A percentile compares a stretch with the other conserved stretches of the same genome.
Conservation (phyloP, 1,284 basidiomycete species). For the Ceratobasidium sp. region DNA sequence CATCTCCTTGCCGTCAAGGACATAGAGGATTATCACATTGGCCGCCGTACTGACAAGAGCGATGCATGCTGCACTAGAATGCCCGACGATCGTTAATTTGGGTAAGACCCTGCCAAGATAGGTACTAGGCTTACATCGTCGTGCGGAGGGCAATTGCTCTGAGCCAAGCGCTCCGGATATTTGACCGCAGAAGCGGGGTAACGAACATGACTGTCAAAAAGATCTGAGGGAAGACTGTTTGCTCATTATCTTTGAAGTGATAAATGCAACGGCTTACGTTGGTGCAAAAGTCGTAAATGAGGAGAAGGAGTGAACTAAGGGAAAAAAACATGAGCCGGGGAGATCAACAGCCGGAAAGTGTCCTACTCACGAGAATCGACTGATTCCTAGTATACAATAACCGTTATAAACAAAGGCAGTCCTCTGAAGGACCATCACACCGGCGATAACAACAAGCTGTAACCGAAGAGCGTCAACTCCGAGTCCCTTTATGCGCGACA, state of each 20-base stretch:
- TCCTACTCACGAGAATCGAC: slow-evolving; percentile 27
- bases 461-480: background rate
- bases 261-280: slow-evolving; percentile 14
- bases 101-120: background rate
- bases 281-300: slow-evolving; percentile 32
- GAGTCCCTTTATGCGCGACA: background rate
- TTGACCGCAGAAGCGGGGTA: slow-evolving; percentile 21
- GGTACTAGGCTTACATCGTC: slow-evolving; percentile 2
- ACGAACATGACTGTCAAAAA: slow-evolving; percentile 35
- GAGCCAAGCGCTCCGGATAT: slow-evolving; percentile 28
- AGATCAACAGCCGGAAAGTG: background rate
- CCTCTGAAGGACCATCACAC: slow-evolving; percentile 23
- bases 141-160: slow-evolving; percentile 16
- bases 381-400: slow-evolving; percentile 29
- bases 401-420: slow-evolving; percentile 36
- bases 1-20: slow-evolving; percentile 28
- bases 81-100: background rate
- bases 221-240: background rate
- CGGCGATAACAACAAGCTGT: slow-evolving; percentile 24
- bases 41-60: slow-evolving; percentile 18
- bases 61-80: slow-evolving; percentile 17
- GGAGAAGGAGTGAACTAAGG: slow-evolving; percentile 27
- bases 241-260: background rate
- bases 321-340: background rate
- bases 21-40: slow-evolving; percentile 22